A percentile compares a stretch with the other conserved stretches of the same genome.
These are phyloP conservation scores for Zarea fungicola DNA, from an alignment of 2,329 filamentous ascomycete genomes.

Conservation along the genomic window DNA sequence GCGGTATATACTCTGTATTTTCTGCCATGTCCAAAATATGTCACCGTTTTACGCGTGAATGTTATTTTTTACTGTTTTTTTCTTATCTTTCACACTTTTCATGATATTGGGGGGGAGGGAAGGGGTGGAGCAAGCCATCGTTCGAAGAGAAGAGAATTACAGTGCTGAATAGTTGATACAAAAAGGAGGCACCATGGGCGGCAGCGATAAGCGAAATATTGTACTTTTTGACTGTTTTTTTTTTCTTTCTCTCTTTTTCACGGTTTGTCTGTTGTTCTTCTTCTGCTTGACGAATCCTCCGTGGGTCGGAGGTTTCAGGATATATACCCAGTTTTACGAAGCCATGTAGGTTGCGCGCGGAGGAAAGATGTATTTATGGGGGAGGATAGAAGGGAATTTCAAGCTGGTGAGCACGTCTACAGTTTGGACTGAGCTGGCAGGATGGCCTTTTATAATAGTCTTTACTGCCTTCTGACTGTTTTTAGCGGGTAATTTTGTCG, in stretches of 20 bases:
- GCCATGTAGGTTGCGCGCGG: background rate
- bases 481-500: too few species aligned
- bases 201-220: conserved; percentile 7
- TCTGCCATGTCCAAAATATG: background rate
- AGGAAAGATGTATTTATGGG: background rate
- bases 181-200: conserved; percentile 2
- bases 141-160: too few species aligned
- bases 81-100: conserved; percentile 10
- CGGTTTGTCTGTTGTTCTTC: conserved; percentile 7
- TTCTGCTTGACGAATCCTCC: background rate
- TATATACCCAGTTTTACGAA: conserved; percentile 14
- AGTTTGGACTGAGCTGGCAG: too few species aligned
- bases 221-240: conserved; percentile 10
- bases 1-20: background rate
- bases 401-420: too few species aligned
- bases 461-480: too few species aligned
- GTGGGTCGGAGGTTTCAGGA: conserved; percentile 16
- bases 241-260: conserved; percentile 8
- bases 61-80: background rate
- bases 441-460: too few species aligned
- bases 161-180: conserved; percentile 7
- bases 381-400: too few species aligned
- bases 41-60: background rate
- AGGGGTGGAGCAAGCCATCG: too few species aligned
- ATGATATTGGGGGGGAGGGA: too few species aligned